These are phyloP conservation scores for Arthrobotrys sphaeroides DNA, from an alignment of 2,329 filamentous ascomycete species.

Conservation along the genomic window DNA sequence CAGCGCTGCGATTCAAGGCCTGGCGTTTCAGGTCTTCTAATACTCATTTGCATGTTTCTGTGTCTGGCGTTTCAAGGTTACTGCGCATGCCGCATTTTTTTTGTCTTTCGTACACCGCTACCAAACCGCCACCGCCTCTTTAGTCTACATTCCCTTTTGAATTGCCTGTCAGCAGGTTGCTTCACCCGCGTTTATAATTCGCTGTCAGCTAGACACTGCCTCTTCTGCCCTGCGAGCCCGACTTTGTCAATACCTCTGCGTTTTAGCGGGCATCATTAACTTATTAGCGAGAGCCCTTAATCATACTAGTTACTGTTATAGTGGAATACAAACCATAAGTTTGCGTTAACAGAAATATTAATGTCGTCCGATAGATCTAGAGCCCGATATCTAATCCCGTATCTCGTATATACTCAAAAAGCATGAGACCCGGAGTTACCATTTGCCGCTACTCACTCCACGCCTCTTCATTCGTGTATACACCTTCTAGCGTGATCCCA, in stretches of 20 bases:
- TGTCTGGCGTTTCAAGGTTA: constrained; percentile 6
- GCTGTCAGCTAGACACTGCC: background rate
- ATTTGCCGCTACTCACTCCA: too few species aligned
- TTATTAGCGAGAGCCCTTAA: too few species aligned
- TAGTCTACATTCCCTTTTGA: background rate
- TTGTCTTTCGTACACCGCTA: too few species aligned
- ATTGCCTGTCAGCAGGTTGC: background rate
- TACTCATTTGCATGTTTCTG: background rate
- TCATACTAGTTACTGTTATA: too few species aligned
- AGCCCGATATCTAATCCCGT: background rate
- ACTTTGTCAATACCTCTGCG: background rate
- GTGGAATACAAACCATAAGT: too few species aligned
- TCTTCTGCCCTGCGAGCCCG: too few species aligned
- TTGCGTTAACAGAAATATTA: too few species aligned
- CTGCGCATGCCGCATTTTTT: background rate
- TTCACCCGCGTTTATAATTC: background rate
- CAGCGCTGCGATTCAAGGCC: background rate
- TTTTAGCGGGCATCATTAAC: background rate
- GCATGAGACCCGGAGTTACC: background rate
- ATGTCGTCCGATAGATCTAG: too few species aligned
- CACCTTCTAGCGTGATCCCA: background rate
- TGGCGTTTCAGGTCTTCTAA: background rate
- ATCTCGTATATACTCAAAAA: background rate
- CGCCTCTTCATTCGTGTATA: too few species aligned
- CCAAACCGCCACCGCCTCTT: too few species aligned